Percentiles rank a stretch among this genome's conserved stretches.
Conservation (phyloP, 148 eudicot genomes). For the Persicaria maculosa region DNA sequence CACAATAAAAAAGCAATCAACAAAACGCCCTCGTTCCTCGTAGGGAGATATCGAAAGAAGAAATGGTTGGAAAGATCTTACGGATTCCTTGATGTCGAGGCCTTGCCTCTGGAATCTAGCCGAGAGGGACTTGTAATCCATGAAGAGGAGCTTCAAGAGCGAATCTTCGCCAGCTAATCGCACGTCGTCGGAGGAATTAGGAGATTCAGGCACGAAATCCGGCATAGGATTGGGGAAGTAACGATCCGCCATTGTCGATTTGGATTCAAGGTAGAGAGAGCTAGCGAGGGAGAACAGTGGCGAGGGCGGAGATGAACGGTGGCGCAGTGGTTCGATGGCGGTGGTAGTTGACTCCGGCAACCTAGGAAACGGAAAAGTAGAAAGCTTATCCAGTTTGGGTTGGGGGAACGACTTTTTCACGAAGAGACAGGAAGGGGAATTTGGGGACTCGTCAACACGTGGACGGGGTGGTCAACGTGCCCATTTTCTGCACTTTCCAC, state of each 20-base stretch:
- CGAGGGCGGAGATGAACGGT: not conserved
- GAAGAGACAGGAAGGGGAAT: too few species aligned
- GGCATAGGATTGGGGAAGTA: conserved; percentile 15
- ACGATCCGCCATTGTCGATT: conserved; percentile 16
- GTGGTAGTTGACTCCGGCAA: conserved; percentile 1
- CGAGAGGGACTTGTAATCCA: conserved; percentile 42
- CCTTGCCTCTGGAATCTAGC: conserved; percentile 41
- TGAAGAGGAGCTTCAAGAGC: conserved; percentile 50
- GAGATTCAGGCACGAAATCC: conserved; percentile 32
- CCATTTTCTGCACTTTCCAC: too few species aligned
- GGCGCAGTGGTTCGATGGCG: not conserved
- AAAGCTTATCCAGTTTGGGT: too few species aligned
- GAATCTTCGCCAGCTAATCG: conserved; percentile 28
- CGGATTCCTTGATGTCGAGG: conserved; percentile 44
- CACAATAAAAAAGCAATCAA: not conserved
- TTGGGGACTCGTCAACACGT: too few species aligned
- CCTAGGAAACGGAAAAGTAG: not conserved
- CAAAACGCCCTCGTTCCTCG: not conserved
- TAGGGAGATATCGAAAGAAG: not conserved
- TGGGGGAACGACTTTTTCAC: too few species aligned
- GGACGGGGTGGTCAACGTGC: too few species aligned
- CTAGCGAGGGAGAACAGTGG: not conserved
- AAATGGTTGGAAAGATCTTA: conserved; percentile 15
- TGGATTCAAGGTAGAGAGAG: not conserved
- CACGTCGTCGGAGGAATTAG: conserved; percentile 2